phyloP scores from a whole-genome alignment of 2,329 filamentous ascomycete genomes.

The Periconia digitata region DNA sequence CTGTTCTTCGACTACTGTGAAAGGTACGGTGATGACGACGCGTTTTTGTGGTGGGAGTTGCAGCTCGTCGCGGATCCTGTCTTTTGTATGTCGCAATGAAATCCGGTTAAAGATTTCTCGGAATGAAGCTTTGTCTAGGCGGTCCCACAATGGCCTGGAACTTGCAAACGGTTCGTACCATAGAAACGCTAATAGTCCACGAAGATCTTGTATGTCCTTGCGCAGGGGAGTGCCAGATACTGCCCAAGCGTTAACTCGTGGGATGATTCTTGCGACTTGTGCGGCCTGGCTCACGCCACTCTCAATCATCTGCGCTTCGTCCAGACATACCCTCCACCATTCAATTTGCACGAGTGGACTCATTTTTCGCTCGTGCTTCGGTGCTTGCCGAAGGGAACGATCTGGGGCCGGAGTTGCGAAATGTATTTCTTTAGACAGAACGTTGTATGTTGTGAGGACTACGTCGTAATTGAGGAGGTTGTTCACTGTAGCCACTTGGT shows the following conservation, averaged over 20 bases:
- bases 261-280: constrained; percentile 74
- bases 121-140: constrained; percentile 69
- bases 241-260: constrained; percentile 85
- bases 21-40: constrained; percentile 84
- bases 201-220: constrained; percentile 75
- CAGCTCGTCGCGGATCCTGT: constrained; percentile 75
- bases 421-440: constrained; percentile 79
- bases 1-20: constrained; percentile 87
- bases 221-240: constrained; percentile 89
- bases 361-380: constrained; percentile 65
- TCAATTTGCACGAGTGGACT: constrained; percentile 79
- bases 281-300: constrained; percentile 84
- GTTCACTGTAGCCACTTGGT: constrained; percentile 46
- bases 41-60: constrained; percentile 79
- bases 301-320: constrained; percentile 90
- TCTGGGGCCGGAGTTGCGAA: constrained; percentile 71
- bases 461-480: constrained; percentile 57
- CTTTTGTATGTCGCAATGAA: constrained; percentile 83
- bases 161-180: constrained; percentile 75
- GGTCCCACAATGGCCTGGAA: constrained; percentile 66
- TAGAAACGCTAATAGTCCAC: constrained; percentile 80
- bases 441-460: constrained; percentile 65
- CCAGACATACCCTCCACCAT: constrained; percentile 81
- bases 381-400: constrained; percentile 65
- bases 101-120: constrained; percentile 69